Conservation (phyloP, 1,139 yeast species). For the Taphrina betulina region DNA sequence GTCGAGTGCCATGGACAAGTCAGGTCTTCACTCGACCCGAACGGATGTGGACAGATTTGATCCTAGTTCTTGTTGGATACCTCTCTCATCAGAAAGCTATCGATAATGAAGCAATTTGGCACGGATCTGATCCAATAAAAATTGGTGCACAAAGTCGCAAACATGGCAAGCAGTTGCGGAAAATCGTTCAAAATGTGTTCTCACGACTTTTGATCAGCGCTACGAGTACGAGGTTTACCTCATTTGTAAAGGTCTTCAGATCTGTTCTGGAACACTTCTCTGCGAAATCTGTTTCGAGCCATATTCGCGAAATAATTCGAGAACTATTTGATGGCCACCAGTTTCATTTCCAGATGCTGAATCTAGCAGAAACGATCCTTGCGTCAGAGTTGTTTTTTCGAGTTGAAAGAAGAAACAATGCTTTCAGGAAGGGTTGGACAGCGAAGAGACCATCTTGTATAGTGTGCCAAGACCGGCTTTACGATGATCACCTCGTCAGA, state of each 20-base stretch:
- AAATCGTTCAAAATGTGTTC: conserved; percentile 41
- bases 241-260: conserved; percentile 56
- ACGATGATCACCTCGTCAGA: background rate
- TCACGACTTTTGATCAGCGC: conserved; percentile 39
- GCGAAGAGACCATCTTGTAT: background rate
- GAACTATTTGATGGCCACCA: conserved; percentile 66
- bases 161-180: background rate
- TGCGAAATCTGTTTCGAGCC: conserved; percentile 58
- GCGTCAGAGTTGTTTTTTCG: background rate
- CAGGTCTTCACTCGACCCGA: background rate
- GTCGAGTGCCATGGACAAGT: background rate
- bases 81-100: background rate
- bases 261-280: conserved; percentile 47
- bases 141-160: background rate
- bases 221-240: conserved; percentile 39
- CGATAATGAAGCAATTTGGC: no score
- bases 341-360: conserved; percentile 60
- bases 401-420: background rate
- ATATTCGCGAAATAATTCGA: conserved; percentile 59
- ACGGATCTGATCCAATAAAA: background rate
- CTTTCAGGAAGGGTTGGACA: background rate
- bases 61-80: background rate
- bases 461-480: background rate
- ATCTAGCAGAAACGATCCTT: conserved; percentile 55
- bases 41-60: background rate